phyloP scores from a whole-genome alignment of 495 filamentous ascomycete genomes.

The Podospora bellae-mahoneyi region DNA sequence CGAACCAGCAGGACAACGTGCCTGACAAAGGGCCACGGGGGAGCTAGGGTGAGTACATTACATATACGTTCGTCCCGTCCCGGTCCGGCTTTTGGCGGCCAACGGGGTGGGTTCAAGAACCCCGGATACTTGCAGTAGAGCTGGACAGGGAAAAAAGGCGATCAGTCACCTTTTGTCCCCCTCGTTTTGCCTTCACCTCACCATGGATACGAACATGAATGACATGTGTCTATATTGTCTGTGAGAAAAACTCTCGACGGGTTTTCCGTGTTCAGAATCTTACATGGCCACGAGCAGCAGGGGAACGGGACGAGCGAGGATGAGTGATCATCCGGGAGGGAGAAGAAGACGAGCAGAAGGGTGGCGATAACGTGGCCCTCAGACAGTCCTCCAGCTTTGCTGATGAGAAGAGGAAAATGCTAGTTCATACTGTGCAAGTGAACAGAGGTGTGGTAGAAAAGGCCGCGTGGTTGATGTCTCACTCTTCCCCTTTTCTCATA shows the following conservation, averaged over 20 bases:
- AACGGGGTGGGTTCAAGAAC: background rate
- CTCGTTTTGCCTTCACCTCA: background rate
- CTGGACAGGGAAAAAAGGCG: background rate
- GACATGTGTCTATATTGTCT: background rate
- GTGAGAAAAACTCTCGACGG: background rate
- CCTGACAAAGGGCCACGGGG: background rate
- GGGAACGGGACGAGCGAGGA: no score
- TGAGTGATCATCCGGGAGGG: background rate
- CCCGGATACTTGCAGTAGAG: background rate
- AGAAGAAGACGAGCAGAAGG: background rate
- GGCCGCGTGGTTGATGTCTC: background rate
- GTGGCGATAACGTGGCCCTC: background rate
- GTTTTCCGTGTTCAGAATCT: background rate
- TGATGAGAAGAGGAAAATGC: background rate
- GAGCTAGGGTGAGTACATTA: background rate
- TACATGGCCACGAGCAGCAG: background rate
- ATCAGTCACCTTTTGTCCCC: background rate
- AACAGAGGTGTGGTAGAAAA: background rate
- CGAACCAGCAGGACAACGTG: background rate
- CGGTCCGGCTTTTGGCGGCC: background rate
- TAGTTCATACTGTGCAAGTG: background rate
- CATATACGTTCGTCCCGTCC: background rate
- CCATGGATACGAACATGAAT: no score
- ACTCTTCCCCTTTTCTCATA: background rate
- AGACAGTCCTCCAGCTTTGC: background rate